Percentiles rank a stretch among this genome's conserved stretches.
Evolutionary conservation across 352 stramenopile genomes (phyloP).

Genomic region (Blastocystis sp.): DNA sequence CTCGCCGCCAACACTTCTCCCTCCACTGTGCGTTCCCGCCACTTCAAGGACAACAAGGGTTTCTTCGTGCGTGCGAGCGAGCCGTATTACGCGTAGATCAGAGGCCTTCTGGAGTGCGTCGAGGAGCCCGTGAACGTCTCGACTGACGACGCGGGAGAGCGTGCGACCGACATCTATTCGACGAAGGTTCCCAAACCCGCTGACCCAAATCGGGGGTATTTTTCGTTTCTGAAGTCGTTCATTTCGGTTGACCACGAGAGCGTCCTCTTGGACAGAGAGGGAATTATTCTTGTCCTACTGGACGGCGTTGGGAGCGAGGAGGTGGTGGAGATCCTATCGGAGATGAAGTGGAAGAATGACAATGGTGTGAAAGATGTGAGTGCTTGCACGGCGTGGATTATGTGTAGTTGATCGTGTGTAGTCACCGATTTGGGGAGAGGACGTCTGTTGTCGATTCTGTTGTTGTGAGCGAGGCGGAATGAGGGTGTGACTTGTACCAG

Average conservation of each 20-base stretch:
- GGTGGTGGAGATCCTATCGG: neutral
- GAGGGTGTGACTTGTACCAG: too few species aligned
- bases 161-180: conserved; percentile 37
- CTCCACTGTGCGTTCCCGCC: neutral
- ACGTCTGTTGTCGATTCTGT: neutral
- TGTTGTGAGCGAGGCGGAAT: too few species aligned
- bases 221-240: conserved; percentile 70
- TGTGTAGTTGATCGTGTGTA: conserved; percentile 49
- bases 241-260: conserved; percentile 27
- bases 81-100: neutral
- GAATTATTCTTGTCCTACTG: conserved; percentile 29
- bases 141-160: neutral
- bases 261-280: conserved; percentile 4
- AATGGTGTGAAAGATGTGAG: conserved; percentile 47
- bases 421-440: neutral
- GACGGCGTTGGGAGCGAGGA: conserved; percentile 12
- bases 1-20: neutral
- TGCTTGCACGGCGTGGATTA: neutral
- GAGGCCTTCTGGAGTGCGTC: neutral
- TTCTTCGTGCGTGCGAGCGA: neutral
- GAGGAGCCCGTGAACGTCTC: conserved; percentile 30
- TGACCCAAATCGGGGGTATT: conserved; percentile 3
- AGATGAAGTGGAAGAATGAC: conserved; percentile 44
- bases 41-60: neutral
- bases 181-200: neutral